phyloP scores from a whole-genome alignment of 192 early-diverging fungal genomes.

The Thoreauomyces humboldtii region DNA sequence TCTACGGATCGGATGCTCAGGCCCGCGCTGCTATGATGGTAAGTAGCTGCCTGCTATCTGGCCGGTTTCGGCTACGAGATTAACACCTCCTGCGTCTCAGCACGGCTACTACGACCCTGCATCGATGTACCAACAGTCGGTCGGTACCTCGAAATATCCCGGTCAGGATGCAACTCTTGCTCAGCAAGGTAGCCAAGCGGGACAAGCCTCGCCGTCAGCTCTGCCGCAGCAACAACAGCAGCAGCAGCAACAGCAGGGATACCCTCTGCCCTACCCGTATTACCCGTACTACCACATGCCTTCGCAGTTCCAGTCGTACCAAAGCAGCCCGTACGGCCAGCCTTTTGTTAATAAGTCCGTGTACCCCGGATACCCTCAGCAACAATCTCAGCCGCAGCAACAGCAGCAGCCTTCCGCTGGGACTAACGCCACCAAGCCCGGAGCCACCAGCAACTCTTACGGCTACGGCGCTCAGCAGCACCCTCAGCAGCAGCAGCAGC shows the following conservation, averaged over 20 bases:
- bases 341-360: conserved; percentile 87
- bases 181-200: conserved; percentile 11
- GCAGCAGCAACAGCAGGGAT: conserved; percentile 60
- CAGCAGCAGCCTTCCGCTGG: conserved; percentile 27
- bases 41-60: no score
- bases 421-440: not conserved
- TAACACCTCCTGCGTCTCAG: no score
- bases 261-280: conserved; percentile 72
- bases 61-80: not conserved
- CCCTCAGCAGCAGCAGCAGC: not conserved
- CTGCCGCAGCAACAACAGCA: conserved; percentile 21
- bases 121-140: conserved; percentile 15
- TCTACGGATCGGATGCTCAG: conserved; percentile 32
- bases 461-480: not conserved
- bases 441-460: not conserved
- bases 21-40: conserved; percentile 28
- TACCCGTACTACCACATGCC: conserved; percentile 75
- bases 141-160: conserved; percentile 17
- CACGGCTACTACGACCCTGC: conserved; percentile 34
- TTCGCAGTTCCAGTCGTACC: conserved; percentile 82
- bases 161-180: not conserved
- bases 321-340: conserved; percentile 82
- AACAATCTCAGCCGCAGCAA: no score
- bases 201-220: conserved; percentile 19
- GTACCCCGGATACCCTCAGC: conserved; percentile 76